A percentile compares a stretch with the other conserved stretches of the same genome.
phyloP scores from a whole-genome alignment of 2,329 filamentous ascomycete genomes.

The Alternaria solani region DNA sequence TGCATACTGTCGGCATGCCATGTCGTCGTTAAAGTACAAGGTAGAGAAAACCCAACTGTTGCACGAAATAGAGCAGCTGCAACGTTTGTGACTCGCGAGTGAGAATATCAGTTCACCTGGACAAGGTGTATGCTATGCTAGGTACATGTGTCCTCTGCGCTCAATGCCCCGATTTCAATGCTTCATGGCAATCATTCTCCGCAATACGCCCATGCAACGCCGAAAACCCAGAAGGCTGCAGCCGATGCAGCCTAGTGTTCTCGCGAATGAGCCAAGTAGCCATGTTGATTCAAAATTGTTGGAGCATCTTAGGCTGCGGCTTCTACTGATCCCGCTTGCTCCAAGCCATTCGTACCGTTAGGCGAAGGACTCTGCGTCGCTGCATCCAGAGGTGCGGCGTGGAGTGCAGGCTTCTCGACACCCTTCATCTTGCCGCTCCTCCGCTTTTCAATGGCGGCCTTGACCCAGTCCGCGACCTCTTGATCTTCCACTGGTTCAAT shows the following conservation, averaged over 20 bases:
- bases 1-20: background rate
- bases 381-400: constrained; percentile 82
- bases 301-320: constrained; percentile 20
- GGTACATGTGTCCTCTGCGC: constrained; percentile 28
- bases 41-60: background rate
- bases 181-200: constrained; percentile 23
- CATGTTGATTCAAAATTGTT: background rate
- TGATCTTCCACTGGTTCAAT: constrained; percentile 66
- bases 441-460: constrained; percentile 71
- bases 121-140: constrained; percentile 26
- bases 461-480: constrained; percentile 89
- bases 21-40: background rate
- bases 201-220: constrained; percentile 28
- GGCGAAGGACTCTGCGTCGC: constrained; percentile 58
- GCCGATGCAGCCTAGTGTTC: background rate
- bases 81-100: background rate
- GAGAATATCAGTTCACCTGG: constrained; percentile 9
- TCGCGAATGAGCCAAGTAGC: background rate
- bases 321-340: constrained; percentile 29
- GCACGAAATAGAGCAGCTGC: background rate
- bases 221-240: constrained; percentile 6
- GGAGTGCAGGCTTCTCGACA: constrained; percentile 77
- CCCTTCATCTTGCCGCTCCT: constrained; percentile 62
- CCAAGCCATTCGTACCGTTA: constrained; percentile 34
- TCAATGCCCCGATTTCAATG: constrained; percentile 26